phyloP scores from a whole-genome alignment of 1,139 yeast species.

The Torulaspora pretoriensis region DNA sequence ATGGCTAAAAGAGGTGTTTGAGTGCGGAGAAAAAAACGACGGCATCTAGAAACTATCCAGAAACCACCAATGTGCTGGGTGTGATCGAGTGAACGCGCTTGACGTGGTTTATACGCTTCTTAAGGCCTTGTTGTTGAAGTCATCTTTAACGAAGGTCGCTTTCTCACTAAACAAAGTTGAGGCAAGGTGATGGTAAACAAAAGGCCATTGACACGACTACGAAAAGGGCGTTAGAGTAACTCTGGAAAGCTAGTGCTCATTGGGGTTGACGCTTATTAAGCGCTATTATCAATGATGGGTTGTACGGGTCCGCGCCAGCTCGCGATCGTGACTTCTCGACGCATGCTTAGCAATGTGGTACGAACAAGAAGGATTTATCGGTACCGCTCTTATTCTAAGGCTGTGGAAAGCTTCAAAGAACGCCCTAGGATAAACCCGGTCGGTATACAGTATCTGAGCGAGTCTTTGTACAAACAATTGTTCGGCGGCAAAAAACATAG shows the following conservation, averaged over 20 bases:
- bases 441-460: slow-evolving; percentile 68
- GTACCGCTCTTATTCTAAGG: slow-evolving; percentile 8
- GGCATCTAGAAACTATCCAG: no score
- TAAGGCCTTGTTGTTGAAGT: background rate
- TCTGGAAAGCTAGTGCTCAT: no score
- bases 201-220: background rate
- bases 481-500: slow-evolving; percentile 45
- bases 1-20: background rate
- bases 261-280: no score
- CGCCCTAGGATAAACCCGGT: slow-evolving; percentile 60
- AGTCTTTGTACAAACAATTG: slow-evolving; percentile 52
- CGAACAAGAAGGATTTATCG: slow-evolving; percentile 12
- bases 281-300: background rate
- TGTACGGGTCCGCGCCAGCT: background rate
- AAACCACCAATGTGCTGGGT: background rate
- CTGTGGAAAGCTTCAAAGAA: slow-evolving; percentile 28
- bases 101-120: no score
- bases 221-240: background rate
- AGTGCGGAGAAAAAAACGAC: background rate
- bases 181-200: background rate
- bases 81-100: no score
- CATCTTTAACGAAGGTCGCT: background rate
- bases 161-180: background rate
- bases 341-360: background rate
- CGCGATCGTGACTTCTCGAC: background rate